Evolutionary conservation across 78 protist species (phyloP).

Genomic region (Mastigamoeba balamuthi): DNA sequence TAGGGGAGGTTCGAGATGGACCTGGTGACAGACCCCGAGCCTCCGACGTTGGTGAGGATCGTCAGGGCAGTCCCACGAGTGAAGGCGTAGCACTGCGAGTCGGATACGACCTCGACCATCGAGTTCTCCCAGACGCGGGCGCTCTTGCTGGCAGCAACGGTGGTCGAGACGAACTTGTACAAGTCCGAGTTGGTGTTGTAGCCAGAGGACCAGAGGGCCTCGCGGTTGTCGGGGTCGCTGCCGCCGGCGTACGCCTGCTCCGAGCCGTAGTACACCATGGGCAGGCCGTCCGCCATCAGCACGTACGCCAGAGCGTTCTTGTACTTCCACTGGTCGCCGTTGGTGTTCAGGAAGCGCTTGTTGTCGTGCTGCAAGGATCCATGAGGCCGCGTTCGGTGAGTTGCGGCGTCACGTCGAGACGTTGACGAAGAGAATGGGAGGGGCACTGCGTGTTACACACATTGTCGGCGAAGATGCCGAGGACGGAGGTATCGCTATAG

Average conservation of each 20-base stretch:
- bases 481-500: too few relatives aligned
- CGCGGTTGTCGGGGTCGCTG: conserved; percentile 41
- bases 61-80: too few relatives aligned
- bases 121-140: too few relatives aligned
- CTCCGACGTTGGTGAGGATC: too few relatives aligned
- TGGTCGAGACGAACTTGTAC: background rate
- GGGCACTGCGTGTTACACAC: too few relatives aligned
- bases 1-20: too few relatives aligned
- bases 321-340: background rate
- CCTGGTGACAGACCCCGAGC: too few relatives aligned
- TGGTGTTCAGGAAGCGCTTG: conserved; percentile 32
- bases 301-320: conserved; percentile 35
- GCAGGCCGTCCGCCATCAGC: conserved; percentile 12
- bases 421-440: conserved; percentile 45
- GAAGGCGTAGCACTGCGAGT: too few relatives aligned
- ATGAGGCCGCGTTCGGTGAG: too few relatives aligned
- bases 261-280: conserved; percentile 44
- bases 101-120: too few relatives aligned
- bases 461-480: too few relatives aligned
- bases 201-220: conserved; percentile 37
- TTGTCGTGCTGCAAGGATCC: too few relatives aligned
- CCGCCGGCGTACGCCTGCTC: conserved; percentile 46
- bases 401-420: conserved; percentile 59
- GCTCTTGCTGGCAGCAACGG: background rate
- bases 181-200: background rate